Base-by-base conservation (phyloP, 257 asterid genomes). In the Fraxinus anomala region DNA sequence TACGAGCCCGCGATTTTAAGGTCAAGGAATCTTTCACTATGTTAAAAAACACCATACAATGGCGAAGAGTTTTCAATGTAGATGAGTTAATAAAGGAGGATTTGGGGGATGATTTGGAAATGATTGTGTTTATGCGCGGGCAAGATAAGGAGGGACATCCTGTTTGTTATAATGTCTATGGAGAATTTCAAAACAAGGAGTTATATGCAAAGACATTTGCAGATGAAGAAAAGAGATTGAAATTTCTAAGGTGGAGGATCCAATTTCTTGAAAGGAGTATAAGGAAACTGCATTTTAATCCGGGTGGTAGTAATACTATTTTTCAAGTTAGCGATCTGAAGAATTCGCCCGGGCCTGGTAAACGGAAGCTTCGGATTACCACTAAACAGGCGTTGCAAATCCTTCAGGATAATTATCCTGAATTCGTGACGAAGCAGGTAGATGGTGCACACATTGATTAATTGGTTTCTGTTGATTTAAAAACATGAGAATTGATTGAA, bases 401-500 rank as follows among this genome's bases (percentile, higher is more conserved):
- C 83, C 92, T 95, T 77, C 99, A 95, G 88, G 98, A 95, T 73
- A 95, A 95, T 85, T 95, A 93, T 79, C 98, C 99, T 0, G 98
- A 95, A 74, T 90, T 93, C 61, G 98, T 95, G 4, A 85, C 97
- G 0, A 95, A 95, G 83, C 98, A 95, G 97, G 99, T 68, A 19
- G 16, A 23, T 73, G 9, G 0, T 1, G 7, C 40, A 30, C 33
- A 30, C 33, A 30, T 36, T 36, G 40, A 0, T 6, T 19, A 30
- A 51, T 16, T 14, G 7, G 19, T 30, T 30, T 30, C 4, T 19
- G 63, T 51, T 51, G 63, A 51, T 17, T 51, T 4, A 51, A 3
- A 6, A 17, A 1, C 63, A 17, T 16, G 23, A 51, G 2, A 51
- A 19, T 19, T 51, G 9, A 16, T 51, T 51, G 61, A 14, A 47